phyloP scores from a whole-genome alignment of 116 monocot genomes.

The Cymodocea nodosa region DNA sequence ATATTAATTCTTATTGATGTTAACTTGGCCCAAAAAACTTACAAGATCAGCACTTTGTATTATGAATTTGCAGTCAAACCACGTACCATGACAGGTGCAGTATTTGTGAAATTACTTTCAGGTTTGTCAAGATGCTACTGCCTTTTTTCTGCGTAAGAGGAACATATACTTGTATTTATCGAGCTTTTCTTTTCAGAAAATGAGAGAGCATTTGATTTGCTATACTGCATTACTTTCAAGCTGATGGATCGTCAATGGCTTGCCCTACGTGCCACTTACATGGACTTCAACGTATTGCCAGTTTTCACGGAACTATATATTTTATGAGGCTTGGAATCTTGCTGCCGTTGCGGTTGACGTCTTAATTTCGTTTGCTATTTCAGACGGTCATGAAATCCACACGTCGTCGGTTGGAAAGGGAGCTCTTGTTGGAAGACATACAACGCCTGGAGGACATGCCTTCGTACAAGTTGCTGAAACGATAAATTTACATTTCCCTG shows the following conservation, averaged over 20 bases:
- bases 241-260: conserved; percentile 94
- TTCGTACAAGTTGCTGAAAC: conserved; percentile 54
- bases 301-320: neutral
- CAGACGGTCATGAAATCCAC: conserved; percentile 89
- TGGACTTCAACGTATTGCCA: conserved; percentile 83
- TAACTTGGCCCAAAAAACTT: too few relatives aligned
- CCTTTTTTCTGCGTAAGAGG: too few relatives aligned
- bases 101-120: conserved; percentile 82
- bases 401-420: conserved; percentile 70
- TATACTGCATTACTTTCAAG: conserved; percentile 90
- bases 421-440: conserved; percentile 80
- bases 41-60: neutral
- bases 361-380: conserved; percentile 1
- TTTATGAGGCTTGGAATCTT: neutral
- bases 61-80: conserved; percentile 59
- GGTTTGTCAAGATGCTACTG: conserved; percentile 26
- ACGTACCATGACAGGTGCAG: conserved; percentile 62
- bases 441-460: conserved; percentile 83
- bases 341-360: conserved; percentile 9
- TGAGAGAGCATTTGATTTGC: conserved; percentile 70
- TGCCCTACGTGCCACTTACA: conserved; percentile 73
- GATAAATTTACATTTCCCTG: conserved; percentile 5
- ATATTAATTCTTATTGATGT: too few relatives aligned
- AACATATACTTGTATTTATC: too few relatives aligned
- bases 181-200: conserved; percentile 30